Conservation (phyloP, 371 early-diverging fungal species). For the Syncephalastrum monosporum region DNA sequence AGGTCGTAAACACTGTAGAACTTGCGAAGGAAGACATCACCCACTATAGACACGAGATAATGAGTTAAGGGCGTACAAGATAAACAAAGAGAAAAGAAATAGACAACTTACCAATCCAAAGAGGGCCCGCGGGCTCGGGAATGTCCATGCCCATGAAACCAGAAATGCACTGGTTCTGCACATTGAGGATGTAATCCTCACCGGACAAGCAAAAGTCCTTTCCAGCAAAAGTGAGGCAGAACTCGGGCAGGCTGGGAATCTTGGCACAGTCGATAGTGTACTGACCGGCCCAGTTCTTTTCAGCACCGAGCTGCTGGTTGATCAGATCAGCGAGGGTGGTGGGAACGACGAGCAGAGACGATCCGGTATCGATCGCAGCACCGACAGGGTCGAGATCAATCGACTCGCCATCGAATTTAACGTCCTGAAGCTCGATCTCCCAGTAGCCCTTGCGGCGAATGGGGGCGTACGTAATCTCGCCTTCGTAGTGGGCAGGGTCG, state of each 20-base stretch:
- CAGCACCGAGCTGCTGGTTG: slow-evolving; percentile 83
- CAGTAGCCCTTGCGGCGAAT: slow-evolving; percentile 90
- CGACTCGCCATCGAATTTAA: slow-evolving; percentile 68
- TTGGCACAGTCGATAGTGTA: slow-evolving; percentile 74
- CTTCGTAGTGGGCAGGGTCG: slow-evolving; percentile 66
- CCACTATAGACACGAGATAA: slow-evolving; percentile 44
- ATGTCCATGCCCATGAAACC: slow-evolving; percentile 92
- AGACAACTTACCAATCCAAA: slow-evolving; percentile 38
- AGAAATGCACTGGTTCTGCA: slow-evolving; percentile 82
- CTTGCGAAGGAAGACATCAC: slow-evolving; percentile 92
- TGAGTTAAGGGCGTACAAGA: not conserved
- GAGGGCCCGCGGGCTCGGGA: slow-evolving; percentile 59
- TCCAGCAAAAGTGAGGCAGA: slow-evolving; percentile 75
- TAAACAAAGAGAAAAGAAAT: not conserved
- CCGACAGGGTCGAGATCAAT: slow-evolving; percentile 54
- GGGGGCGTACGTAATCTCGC: slow-evolving; percentile 74
- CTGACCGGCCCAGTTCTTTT: slow-evolving; percentile 84
- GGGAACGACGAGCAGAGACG: slow-evolving; percentile 77
- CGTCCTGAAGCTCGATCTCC: slow-evolving; percentile 81
- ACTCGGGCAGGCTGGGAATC: slow-evolving; percentile 65
- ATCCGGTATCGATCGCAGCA: slow-evolving; percentile 81
- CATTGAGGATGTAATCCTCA: slow-evolving; percentile 80
- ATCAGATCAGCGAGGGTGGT: slow-evolving; percentile 74
- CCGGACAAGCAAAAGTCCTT: slow-evolving; percentile 46
- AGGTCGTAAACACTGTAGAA: slow-evolving; percentile 90